Conservation (phyloP, 179 eudicot species). For the Beta corolliflora region DNA sequence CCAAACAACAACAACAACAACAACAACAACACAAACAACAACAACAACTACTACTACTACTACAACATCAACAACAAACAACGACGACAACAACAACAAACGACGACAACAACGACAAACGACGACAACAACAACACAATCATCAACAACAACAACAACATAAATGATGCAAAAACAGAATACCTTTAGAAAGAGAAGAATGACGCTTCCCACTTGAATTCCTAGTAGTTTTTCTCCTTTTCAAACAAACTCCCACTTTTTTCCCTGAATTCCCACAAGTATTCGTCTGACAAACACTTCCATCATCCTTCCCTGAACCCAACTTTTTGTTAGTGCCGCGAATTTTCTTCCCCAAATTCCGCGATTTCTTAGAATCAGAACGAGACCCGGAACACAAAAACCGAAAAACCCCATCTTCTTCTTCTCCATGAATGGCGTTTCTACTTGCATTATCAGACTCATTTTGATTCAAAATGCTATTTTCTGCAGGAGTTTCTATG, state of each 20-base stretch:
- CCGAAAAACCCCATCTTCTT: slow-evolving; percentile 41
- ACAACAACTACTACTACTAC: too few species aligned
- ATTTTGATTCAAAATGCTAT: neutral
- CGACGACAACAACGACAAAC: too few species aligned
- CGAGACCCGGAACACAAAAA: slow-evolving; percentile 50
- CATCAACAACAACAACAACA: neutral
- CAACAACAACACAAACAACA: too few species aligned
- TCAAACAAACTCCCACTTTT: slow-evolving; percentile 50
- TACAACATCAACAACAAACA: too few species aligned
- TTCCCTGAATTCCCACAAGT: slow-evolving; percentile 42
- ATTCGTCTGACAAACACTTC: slow-evolving; percentile 31
- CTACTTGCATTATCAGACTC: neutral
- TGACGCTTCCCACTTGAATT: slow-evolving; percentile 42
- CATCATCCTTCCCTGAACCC: slow-evolving; percentile 10
- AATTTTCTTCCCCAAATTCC: too few species aligned
- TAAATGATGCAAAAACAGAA: neutral
- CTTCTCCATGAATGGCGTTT: neutral
- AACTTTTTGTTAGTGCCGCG: slow-evolving; percentile 21
- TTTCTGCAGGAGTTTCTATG: too few species aligned
- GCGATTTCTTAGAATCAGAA: too few species aligned
- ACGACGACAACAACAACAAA: too few species aligned
- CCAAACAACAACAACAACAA: too few species aligned
- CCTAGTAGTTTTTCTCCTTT: slow-evolving; percentile 58
- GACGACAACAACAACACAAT: too few species aligned
- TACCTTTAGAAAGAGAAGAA: slow-evolving; percentile 60